phyloP scores from a whole-genome alignment of 1,284 basidiomycete species.

The Pseudomicrostroma phylloplanum region DNA sequence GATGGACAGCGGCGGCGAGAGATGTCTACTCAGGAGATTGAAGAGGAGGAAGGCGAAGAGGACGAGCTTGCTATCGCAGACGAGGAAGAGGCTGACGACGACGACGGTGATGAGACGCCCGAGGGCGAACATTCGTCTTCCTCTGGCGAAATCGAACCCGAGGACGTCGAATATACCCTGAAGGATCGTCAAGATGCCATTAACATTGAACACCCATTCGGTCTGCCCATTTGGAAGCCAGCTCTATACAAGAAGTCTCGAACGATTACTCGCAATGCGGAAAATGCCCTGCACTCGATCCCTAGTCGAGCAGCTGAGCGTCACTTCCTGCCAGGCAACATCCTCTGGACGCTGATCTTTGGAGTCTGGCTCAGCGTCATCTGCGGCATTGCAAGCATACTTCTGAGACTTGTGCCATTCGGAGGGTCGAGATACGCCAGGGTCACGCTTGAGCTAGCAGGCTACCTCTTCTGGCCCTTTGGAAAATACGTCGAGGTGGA shows the following conservation, averaged over 20 bases:
- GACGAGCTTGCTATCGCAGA: conserved; percentile 16
- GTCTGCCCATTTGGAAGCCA: conserved; percentile 99
- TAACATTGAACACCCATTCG: conserved; percentile 98
- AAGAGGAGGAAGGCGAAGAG: not conserved
- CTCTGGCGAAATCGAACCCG: conserved; percentile 19
- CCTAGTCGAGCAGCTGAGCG: conserved; percentile 87
- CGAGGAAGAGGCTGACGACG: conserved; percentile 18
- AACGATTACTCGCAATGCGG: conserved; percentile 90
- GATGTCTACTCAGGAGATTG: not conserved
- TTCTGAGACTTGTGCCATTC: conserved; percentile 66
- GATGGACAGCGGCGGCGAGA: not conserved
- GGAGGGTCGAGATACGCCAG: conserved; percentile 78
- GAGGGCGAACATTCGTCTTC: conserved; percentile 6
- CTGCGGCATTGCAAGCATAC: conserved; percentile 63
- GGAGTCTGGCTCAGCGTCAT: conserved; percentile 71
- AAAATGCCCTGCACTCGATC: conserved; percentile 82
- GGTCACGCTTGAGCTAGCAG: conserved; percentile 84
- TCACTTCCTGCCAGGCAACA: conserved; percentile 83
- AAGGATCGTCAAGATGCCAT: conserved; percentile 93
- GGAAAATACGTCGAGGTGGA: conserved; percentile 93
- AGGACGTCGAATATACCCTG: conserved; percentile 78
- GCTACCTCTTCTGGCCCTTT: conserved; percentile 97
- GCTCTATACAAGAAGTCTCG: conserved; percentile 97
- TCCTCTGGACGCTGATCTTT: conserved; percentile 80
- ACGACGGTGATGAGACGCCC: conserved; percentile 12